Base-by-base conservation (phyloP, 1,139 yeast genomes). In the Pichia sp. region DNA sequence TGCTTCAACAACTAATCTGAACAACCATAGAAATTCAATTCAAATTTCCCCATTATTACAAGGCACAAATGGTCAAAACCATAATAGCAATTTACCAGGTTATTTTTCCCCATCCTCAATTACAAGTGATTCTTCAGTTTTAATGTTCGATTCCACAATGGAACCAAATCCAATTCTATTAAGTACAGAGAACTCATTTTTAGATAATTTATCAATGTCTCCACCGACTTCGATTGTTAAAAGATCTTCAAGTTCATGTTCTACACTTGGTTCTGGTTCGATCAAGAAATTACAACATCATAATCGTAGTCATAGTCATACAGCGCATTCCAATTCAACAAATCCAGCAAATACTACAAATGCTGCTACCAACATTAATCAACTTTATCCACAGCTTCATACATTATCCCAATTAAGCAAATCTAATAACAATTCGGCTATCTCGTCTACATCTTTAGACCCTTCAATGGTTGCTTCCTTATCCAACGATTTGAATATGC, bases 91-190 rank as follows among this genome's bases (percentile, higher is more conserved):
- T 20, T 18, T 14, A 12, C 24, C 35, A 9, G 45, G 36, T 6
- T 30, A 32, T 10, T 46, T 47, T 20, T 45, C 51, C 5, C 51
- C 53, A 7, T 38, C 47, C 18, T 50, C 51, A 30, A 40, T 46
- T 7, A 44, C 47, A n/a, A 43, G 46, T 28, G 51, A 44, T 39
- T 44, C 53, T 3, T 47, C 53, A 17, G 36, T 39, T 18, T 35
- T 47, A 19, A 28, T 45, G 30, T 44, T 47, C 19, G 37, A 19
- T 31, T 34, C 24, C 14, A 34, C n/a, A 44, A 36, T 31, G 40
- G 34, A 38, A 8, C 12, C 43, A 20, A 34, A 34, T 4, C 38
- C 49, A 32, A 20, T 38, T 30, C 32, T 31, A 17, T 7, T 36
- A 17, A 27, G 21, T 18, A 17, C 40, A 12, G 40, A 33, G 15